These are phyloP conservation scores for Somion occarium DNA, from an alignment of 1,284 basidiomycete species.

Conservation along the genomic window DNA sequence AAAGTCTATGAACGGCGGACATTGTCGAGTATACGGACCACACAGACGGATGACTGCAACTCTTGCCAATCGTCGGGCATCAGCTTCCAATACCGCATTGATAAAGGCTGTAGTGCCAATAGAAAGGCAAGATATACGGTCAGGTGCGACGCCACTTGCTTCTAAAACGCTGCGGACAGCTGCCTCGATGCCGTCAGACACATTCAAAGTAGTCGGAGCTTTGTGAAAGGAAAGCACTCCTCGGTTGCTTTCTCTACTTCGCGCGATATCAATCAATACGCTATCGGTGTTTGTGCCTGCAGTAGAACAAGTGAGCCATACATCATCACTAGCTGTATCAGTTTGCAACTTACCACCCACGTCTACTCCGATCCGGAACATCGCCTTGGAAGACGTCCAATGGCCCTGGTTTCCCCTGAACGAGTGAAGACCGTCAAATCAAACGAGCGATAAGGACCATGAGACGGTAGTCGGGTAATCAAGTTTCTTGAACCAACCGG, in stretches of 20 bases:
- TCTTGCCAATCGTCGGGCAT: conserved; percentile 39
- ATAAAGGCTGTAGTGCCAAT: conserved; percentile 52
- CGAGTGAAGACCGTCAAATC: neutral
- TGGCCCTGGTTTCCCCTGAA: too few relatives aligned
- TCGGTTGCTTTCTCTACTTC: conserved; percentile 27
- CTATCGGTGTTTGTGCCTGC: conserved; percentile 49
- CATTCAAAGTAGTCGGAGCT: conserved; percentile 45
- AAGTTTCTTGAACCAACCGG: too few relatives aligned
- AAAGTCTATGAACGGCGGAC: conserved; percentile 42
- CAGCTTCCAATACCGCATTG: conserved; percentile 50
- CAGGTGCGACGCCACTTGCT: conserved; percentile 29
- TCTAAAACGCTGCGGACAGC: conserved; percentile 37
- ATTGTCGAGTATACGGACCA: conserved; percentile 37
- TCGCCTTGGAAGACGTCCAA: neutral
- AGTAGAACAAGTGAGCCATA: neutral
- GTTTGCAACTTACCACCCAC: conserved; percentile 34
- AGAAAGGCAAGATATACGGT: conserved; percentile 36
- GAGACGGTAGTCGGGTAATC: too few relatives aligned
- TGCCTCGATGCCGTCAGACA: conserved; percentile 47
- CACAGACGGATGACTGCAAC: conserved; percentile 54
- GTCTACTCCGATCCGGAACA: conserved; percentile 39
- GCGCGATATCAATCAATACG: conserved; percentile 44
- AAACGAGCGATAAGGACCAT: neutral
- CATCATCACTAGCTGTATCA: neutral
- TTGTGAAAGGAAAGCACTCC: conserved; percentile 48